Conservation (phyloP, 257 asterid genomes). For the Solanum clarkiae region DNA sequence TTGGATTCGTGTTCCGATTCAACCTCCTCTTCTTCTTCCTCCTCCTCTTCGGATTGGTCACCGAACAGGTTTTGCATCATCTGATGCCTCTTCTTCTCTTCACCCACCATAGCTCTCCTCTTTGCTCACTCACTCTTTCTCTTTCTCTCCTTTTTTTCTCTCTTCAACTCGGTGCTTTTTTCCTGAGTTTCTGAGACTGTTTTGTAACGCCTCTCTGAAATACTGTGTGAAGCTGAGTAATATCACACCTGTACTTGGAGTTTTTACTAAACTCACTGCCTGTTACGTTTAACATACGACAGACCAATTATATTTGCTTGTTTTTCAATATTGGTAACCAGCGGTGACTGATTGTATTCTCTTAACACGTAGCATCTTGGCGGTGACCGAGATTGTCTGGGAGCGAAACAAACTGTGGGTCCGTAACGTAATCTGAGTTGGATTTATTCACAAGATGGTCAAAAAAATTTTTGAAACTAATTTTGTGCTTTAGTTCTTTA, state of each 20-base stretch:
- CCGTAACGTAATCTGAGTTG: background rate
- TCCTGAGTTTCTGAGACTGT: background rate
- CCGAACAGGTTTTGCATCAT: conserved; percentile 99
- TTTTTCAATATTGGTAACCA: background rate
- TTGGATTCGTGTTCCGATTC: conserved; percentile 95
- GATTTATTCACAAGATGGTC: background rate
- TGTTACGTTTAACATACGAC: background rate
- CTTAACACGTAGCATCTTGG: background rate
- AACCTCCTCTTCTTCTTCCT: conserved; percentile 78
- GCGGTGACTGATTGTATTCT: background rate
- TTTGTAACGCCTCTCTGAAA: background rate
- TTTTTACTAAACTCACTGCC: background rate
- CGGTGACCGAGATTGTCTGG: background rate
- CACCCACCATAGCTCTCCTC: conserved; percentile 60
- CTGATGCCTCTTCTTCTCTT: conserved; percentile 95
- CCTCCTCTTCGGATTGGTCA: conserved; percentile 93
- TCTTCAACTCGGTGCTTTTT: background rate
- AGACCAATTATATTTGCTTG: background rate
- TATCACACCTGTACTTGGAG: background rate
- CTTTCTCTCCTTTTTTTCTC: background rate
- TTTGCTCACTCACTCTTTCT: background rate
- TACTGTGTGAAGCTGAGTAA: background rate
- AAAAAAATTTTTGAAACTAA: background rate
- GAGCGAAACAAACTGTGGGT: background rate
- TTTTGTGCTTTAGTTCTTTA: background rate